These are phyloP conservation scores for Trichoderma polysporum DNA, from an alignment of 2,329 filamentous ascomycete genomes.

Conservation along the genomic window DNA sequence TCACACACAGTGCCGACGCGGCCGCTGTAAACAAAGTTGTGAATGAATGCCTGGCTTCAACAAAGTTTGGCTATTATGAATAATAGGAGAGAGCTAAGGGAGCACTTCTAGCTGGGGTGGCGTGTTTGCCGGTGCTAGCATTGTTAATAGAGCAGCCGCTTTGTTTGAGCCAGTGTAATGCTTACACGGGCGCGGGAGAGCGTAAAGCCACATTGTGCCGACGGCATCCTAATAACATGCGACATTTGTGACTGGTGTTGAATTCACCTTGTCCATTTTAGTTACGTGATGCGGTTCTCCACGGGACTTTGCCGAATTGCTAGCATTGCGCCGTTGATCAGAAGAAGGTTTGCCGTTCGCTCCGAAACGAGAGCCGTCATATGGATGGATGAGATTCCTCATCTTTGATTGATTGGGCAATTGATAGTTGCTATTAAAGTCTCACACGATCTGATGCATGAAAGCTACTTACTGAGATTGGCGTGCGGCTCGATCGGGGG, in stretches of 20 bases:
- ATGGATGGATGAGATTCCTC: not conserved
- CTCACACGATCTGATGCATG: not conserved
- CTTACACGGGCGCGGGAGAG: constrained; percentile 7
- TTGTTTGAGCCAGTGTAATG: not conserved
- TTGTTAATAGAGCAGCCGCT: not conserved
- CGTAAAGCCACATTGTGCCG: constrained; percentile 8
- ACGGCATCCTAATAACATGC: not conserved
- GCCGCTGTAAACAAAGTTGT: not conserved
- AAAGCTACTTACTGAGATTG: not conserved
- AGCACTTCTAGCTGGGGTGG: not conserved
- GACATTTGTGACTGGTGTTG: not conserved
- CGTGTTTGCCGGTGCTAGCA: not conserved
- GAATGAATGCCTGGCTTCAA: constrained; percentile 13
- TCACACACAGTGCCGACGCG: constrained; percentile 7
- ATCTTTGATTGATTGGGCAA: not conserved
- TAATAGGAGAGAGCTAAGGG: constrained; percentile 4
- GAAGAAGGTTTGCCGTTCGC: constrained; percentile 1
- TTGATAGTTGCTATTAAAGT: not conserved
- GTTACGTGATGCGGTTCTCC: not conserved
- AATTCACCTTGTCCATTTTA: not conserved
- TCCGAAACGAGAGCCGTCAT: not conserved
- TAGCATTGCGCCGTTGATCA: not conserved
- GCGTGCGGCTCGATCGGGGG: not conserved
- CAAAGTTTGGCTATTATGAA: constrained; percentile 19
- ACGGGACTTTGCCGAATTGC: not conserved